Conservation (phyloP, 495 filamentous ascomycete genomes). For the Pyrenula aspistea region DNA sequence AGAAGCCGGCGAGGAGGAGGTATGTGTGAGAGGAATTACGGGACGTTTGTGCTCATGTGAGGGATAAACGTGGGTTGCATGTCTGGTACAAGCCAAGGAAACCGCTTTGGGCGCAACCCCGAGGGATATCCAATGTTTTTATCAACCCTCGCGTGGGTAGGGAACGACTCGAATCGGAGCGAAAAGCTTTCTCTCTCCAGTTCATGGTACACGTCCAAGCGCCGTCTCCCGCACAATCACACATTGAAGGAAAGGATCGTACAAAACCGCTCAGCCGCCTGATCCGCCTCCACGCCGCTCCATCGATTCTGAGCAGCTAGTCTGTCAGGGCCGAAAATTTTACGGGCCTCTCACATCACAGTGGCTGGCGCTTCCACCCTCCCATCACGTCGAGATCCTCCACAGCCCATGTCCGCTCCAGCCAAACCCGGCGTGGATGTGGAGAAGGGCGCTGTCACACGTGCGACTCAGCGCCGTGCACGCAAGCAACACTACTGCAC, state of each 20-base stretch:
- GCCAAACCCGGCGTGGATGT: not conserved
- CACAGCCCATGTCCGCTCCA: not conserved
- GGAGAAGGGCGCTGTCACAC: not conserved
- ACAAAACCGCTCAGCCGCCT: not conserved
- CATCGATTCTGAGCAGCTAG: not conserved
- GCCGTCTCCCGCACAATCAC: not conserved
- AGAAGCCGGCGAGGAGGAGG: not conserved
- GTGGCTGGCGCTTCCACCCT: not conserved
- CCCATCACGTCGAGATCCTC: not conserved
- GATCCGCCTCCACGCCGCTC: not conserved
- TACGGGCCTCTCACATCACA: not conserved
- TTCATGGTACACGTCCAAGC: not conserved
- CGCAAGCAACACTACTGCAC: not conserved
- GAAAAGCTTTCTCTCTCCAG: not conserved
- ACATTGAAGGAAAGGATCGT: not conserved
- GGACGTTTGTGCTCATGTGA: not conserved
- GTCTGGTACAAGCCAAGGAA: not conserved
- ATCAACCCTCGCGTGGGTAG: not conserved
- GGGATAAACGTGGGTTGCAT: not conserved
- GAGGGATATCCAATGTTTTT: no score
- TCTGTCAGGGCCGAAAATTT: not conserved
- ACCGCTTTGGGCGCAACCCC: not conserved
- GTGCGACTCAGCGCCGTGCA: not conserved
- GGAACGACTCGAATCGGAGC: not conserved
- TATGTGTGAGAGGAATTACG: not conserved